Percentiles rank a stretch among this genome's conserved stretches.
These are phyloP conservation scores for Cladophialophora bantiana DNA, from an alignment of 2,329 filamentous ascomycete genomes.

Conservation along the genomic window DNA sequence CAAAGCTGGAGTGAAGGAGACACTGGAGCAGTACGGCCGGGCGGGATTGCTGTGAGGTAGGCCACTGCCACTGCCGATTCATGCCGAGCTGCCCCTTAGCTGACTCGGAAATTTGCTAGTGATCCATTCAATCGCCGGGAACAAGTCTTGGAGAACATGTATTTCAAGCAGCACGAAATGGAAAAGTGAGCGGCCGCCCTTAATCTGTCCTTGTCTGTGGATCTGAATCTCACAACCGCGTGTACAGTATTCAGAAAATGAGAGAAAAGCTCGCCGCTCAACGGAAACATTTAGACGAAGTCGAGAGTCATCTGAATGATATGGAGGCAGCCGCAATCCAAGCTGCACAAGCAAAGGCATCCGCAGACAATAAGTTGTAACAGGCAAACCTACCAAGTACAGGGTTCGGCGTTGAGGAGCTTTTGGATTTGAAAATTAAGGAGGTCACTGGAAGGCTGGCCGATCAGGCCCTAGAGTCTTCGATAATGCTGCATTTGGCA, in stretches of 20 bases:
- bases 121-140: slow-evolving; percentile 36
- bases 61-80: neutral
- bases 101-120: slow-evolving; percentile 17
- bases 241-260: slow-evolving; percentile 34
- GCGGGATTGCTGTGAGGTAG: slow-evolving; percentile 34
- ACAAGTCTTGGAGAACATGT: slow-evolving; percentile 37
- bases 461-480: neutral
- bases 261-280: slow-evolving; percentile 33
- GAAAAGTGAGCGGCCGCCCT: slow-evolving; percentile 33
- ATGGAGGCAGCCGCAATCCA: slow-evolving; percentile 33
- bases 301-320: slow-evolving; percentile 35
- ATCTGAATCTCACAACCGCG: slow-evolving; percentile 6
- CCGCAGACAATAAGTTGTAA: slow-evolving; percentile 24
- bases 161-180: slow-evolving; percentile 37
- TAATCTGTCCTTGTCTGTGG: neutral
- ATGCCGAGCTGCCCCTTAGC: neutral
- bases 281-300: slow-evolving; percentile 34
- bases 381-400: no score
- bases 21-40: slow-evolving; percentile 30
- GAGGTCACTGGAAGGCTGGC: neutral
- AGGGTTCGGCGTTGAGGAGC: neutral
- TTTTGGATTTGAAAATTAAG: neutral
- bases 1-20: slow-evolving; percentile 31
- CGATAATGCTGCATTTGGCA: neutral
- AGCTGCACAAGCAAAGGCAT: slow-evolving; percentile 22